Evolutionary conservation across 768 basidiomycete species (phyloP), one percentile per base, ranked within the genome.

Genomic region (Lanmaoa pseudosensibilis): DNA sequence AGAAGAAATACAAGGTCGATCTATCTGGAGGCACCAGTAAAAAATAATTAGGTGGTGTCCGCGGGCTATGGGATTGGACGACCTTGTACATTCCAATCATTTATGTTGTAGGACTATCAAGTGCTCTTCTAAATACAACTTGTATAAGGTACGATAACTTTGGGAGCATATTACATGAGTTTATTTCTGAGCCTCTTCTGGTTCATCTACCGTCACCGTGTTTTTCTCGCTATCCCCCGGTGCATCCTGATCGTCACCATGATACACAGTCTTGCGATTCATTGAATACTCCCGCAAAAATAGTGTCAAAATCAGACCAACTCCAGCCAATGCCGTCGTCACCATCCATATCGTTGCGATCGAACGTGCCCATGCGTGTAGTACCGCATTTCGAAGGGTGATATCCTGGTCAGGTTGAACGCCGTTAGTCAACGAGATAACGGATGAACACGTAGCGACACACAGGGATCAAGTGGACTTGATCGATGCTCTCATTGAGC

Each of bases 301-400:
- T 25, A 87, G 60, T 18, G 80, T 66, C 58, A 77, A 56, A 34
- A 87, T 57, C 57, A 87, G 79, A 36, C 79, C 77, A 37, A 76
- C 75, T 15, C 81, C 84, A 8, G 81, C 49, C 30, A 88, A 73
- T 0, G 84, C 85, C 13, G 84, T 85, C 67, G 77, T 77, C 18
- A 85, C 83, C 18, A 87, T 57, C 87, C 88, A 90, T 23, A 90
- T 83, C 45, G 57, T 72, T 60, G 78, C 78, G 40, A 90, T 84
- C 2, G 87, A 83, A 30, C 76, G 74, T 18, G 86, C 77, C 70
- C 83, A 89, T 0, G 86, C 86, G 55, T 87, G 76, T 34, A 85
- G 77, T 8, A 87, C 73, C 41, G 74, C 74, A 23, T 73, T 64
- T 9, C 83, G 83, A 33, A 76, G 68, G 10, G 62, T 66, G 11